Base-by-base conservation (phyloP, 305 asterid species). In the Fraxinus sp. region DNA sequence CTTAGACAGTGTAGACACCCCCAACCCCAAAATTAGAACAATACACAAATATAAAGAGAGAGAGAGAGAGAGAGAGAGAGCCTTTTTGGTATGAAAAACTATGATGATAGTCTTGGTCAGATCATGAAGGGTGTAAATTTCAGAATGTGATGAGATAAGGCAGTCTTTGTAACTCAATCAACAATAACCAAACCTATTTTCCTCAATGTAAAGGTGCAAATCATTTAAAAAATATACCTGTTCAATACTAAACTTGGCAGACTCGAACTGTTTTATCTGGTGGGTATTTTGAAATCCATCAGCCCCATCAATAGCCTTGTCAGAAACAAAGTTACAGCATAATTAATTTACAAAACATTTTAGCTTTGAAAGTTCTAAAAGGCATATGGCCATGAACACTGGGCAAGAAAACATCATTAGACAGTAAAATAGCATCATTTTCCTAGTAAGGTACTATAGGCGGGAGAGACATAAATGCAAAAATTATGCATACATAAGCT, bases 251-350 rank as follows among this genome's bases (percentile, higher is more conserved):
- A 94, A 93, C 86, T 92, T 96, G 86, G 99, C 95, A 86, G 97
- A 91, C 86, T 94, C 98, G 22, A 90, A 96, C 77, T 96, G 91
- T 84, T 92, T 94, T 11, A 83, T 83, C 79, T 89, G 94, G 91
- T 96, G 98, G 81, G 97, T 93, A 86, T 96, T 93, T 81, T 91
- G 97, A 84, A 94, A 96, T 78, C 99, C 98, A 84, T 90, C 90
- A 75, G 98, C 97, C 71, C 98, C 97, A 86, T 96, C 98, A 71
- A 96, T 89, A 83, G 93, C 98, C 99, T 96, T 86, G 80, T 79
- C 79, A 88, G 68, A 28, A 66, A 75, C 71, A 79, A 74, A 76
- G 74, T 83, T 32, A 64, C 78, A 52, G 71, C 82, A 73, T 37
- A 79, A 81, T 28, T 82, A 86, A 70, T 84, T 84, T 13, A 76